Evolutionary conservation across 78 protist genomes (phyloP).

Genomic region (Speleostelium caveatum): DNA sequence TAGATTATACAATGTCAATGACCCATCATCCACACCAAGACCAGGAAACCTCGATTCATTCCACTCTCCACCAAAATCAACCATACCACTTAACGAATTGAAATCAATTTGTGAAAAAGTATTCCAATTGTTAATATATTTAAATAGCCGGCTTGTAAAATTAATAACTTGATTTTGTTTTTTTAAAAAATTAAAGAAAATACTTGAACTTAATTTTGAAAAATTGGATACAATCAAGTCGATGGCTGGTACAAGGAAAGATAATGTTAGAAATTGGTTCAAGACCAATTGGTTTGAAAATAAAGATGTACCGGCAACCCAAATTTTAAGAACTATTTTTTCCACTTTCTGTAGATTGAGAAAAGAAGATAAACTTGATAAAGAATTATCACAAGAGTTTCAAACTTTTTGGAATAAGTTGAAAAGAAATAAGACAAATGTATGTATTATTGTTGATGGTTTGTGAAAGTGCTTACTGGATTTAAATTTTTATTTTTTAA

Average conservation of each 20-base stretch:
- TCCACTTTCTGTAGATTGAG: conserved; percentile 36
- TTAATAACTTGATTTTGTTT: not conserved
- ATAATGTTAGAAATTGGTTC: conserved; percentile 46
- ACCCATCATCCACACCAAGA: conserved; percentile 1
- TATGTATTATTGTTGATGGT: not conserved
- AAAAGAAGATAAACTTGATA: not conserved
- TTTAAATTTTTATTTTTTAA: too few species aligned
- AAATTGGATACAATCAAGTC: not conserved
- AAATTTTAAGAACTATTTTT: conserved; percentile 24
- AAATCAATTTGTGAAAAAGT: conserved; percentile 36
- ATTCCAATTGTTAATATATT: not conserved
- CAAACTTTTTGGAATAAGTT: conserved; percentile 32
- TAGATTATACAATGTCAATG: not conserved
- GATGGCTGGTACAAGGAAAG: not conserved
- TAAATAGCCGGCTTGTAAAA: not conserved
- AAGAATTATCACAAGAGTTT: not conserved
- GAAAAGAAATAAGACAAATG: not conserved
- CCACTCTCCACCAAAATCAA: conserved; percentile 57
- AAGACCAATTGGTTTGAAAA: conserved; percentile 10
- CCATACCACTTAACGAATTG: not conserved
- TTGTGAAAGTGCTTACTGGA: too few species aligned
- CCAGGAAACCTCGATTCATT: conserved; percentile 13
- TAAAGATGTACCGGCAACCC: not conserved
- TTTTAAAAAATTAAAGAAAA: not conserved
- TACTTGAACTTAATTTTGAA: not conserved